Base-by-base conservation (phyloP, 2,329 filamentous ascomycete species). In the Fusarium chlamydosporum region DNA sequence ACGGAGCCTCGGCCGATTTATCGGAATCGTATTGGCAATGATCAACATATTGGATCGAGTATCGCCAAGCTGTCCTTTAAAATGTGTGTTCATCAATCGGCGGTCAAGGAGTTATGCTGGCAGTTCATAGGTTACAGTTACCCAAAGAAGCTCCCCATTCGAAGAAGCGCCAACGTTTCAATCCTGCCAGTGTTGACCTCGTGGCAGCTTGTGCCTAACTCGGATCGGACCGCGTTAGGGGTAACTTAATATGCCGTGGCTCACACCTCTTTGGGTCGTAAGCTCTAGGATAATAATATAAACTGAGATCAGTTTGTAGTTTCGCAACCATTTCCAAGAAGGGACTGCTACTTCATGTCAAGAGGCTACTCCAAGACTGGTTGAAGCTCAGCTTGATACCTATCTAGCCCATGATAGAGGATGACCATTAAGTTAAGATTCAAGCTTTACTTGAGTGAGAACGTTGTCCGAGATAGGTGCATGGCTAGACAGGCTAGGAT, bases 51-150 rank as follows among this genome's bases (percentile, higher is more conserved):
- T 1, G 13, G 16, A 13, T n/a, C 2, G 6, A 8, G 6, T 10
- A 18, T 15, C 12, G 18, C 4, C 9, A 11, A 8, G 9, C 26
- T 29, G 2, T 29, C 0, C 4, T 0, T 0, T 4, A 10, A 18
- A 18, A 2, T 18, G 34, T 7, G 15, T n/a, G 16, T 37, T n/a
- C 16, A 16, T 37, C 16, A 37, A 4, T 37, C 8, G 8, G 42
- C 42, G 42, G 8, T 31, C 11, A 6, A n/a, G 0, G 41, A 29
- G 10, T 16, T 11, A 18, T 10, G 3, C 10, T 11, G 10, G 10
- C 29, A 29, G 29, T 29, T 29, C 10, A 11, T 7, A 29, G 29
- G 10, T 29, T 29, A 23, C 23, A 29, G 7, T 23, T 8, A 13
- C 38, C 38, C 20, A 15, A 41, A 41, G 8, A 5, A 41, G 20